These are phyloP conservation scores for Polytrichum commune DNA, from an alignment of 225 moss, liverwort and hornwort species.

Conservation along the genomic window DNA sequence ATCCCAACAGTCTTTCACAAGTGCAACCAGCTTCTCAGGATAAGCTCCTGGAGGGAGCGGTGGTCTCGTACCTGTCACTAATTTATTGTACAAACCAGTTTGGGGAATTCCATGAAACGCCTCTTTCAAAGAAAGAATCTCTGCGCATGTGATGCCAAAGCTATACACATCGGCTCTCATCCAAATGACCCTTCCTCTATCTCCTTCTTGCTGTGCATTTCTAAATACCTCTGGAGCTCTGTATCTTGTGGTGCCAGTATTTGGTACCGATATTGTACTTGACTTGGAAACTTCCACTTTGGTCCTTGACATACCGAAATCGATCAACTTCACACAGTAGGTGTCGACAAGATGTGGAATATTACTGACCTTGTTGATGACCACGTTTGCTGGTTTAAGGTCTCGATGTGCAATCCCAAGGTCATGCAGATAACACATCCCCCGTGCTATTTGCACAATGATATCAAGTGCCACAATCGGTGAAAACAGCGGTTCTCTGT, in stretches of 20 bases:
- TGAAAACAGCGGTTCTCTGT: neutral
- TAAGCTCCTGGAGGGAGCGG: slow-evolving; percentile 1
- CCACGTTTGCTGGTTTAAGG: slow-evolving; percentile 24
- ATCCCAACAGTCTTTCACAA: slow-evolving; percentile 14
- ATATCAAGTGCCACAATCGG: slow-evolving; percentile 14
- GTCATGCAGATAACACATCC: slow-evolving; percentile 21
- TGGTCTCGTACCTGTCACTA: slow-evolving; percentile 3
- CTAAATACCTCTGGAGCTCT: slow-evolving; percentile 24
- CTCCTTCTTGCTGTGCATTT: neutral
- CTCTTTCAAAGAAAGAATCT: slow-evolving; percentile 10
- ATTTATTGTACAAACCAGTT: neutral
- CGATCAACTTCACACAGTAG: slow-evolving; percentile 15
- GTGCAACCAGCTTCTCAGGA: slow-evolving; percentile 3
- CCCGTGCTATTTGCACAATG: slow-evolving; percentile 22
- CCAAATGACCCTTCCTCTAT: slow-evolving; percentile 6
- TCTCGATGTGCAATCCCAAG: slow-evolving; percentile 18
- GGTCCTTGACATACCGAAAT: slow-evolving; percentile 23
- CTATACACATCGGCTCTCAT: slow-evolving; percentile 17
- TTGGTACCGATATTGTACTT: neutral
- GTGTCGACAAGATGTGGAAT: slow-evolving; percentile 1
- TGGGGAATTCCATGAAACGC: neutral
- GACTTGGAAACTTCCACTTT: slow-evolving; percentile 15
- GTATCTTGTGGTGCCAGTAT: slow-evolving; percentile 17
- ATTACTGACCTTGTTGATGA: slow-evolving; percentile 7
- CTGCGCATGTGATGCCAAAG: slow-evolving; percentile 15